Conservation (phyloP, 441 rosid species). For the Biscutella laevigata region DNA sequence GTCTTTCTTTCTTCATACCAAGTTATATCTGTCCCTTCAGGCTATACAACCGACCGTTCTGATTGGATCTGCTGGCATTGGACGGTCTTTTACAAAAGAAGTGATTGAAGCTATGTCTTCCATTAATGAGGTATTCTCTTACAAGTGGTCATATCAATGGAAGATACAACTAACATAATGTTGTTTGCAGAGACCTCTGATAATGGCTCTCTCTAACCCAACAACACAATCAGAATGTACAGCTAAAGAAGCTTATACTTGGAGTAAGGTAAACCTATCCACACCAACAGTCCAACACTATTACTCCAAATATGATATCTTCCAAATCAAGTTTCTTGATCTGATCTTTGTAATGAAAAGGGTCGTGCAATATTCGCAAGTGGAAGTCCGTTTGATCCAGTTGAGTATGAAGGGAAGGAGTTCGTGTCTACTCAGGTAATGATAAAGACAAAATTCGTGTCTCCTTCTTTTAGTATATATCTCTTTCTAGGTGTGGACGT, state of each 20-base stretch:
- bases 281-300: background rate
- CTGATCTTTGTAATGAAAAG: constrained; percentile 35
- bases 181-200: constrained; percentile 63
- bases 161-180: background rate
- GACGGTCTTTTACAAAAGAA: constrained; percentile 74
- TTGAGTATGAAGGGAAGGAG: constrained; percentile 56
- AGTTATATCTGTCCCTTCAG: constrained; percentile 28
- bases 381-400: constrained; percentile 88
- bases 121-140: constrained; percentile 46
- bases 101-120: constrained; percentile 77
- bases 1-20: background rate
- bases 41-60: constrained; percentile 76
- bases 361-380: constrained; percentile 88
- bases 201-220: constrained; percentile 90
- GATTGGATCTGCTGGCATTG: constrained; percentile 88
- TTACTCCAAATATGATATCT: background rate
- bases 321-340: background rate
- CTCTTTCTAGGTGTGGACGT: too few relatives aligned
- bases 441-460: too few relatives aligned
- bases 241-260: constrained; percentile 88
- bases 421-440: constrained; percentile 76
- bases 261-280: constrained; percentile 53
- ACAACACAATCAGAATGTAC: constrained; percentile 96
- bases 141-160: background rate
- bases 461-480: too few relatives aligned